These are phyloP conservation scores for Arabidopsis arenosa DNA, from an alignment of 345 rosid species.

Conservation along the genomic window DNA sequence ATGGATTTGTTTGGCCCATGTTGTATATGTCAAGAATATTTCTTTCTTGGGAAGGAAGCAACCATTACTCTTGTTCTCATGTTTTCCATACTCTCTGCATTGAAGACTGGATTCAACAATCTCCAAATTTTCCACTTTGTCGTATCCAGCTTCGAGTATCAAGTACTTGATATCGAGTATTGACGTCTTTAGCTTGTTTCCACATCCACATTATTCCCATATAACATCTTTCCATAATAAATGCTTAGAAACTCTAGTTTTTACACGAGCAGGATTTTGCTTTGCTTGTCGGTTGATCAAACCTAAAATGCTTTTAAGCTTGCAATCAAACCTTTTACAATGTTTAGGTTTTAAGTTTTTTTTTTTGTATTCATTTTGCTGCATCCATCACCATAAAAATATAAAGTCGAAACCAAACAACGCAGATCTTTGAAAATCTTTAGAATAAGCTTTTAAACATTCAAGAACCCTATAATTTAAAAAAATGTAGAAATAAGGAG, in stretches of 20 bases:
- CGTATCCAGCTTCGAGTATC: background rate
- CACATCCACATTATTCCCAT: background rate
- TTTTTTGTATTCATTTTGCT: background rate
- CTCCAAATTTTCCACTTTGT: background rate
- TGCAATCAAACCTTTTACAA: background rate
- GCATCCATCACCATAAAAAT: background rate
- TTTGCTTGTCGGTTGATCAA: background rate
- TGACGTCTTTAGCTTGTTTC: background rate
- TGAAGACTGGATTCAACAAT: background rate
- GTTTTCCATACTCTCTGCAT: background rate
- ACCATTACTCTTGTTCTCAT: conserved; percentile 1
- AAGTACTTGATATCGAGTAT: background rate
- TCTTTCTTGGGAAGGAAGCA: background rate
- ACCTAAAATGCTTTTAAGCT: background rate
- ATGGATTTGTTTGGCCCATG: background rate
- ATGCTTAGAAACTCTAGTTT: background rate
- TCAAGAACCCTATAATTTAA: background rate
- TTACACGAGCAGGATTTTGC: background rate
- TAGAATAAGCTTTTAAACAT: background rate
- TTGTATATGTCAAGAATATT: conserved; percentile 3
- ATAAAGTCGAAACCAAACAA: background rate
- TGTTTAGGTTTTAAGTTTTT: background rate
- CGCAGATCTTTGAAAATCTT: background rate
- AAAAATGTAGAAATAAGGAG: background rate
- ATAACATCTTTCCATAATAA: background rate